These are phyloP conservation scores for Blumeriella jaapii DNA, from an alignment of 2,329 filamentous ascomycete species.

Conservation along the genomic window DNA sequence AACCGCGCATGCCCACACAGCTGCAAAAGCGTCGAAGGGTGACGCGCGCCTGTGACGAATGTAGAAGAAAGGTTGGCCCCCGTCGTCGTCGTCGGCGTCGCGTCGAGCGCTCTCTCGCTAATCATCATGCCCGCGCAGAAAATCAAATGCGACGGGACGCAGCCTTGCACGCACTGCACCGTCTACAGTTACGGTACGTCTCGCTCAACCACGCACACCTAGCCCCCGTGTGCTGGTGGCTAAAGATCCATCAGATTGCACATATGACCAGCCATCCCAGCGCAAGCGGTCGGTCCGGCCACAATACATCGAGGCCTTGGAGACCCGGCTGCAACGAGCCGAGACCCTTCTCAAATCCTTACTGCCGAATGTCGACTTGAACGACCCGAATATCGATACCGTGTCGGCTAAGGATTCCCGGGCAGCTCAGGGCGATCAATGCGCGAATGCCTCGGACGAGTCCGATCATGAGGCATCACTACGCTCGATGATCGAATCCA, in stretches of 20 bases:
- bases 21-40: constrained; percentile 69
- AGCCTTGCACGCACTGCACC: constrained; percentile 89
- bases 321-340: constrained; percentile 56
- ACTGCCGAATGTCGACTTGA: constrained; percentile 57
- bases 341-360: constrained; percentile 52
- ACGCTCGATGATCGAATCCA: constrained; percentile 89
- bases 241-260: constrained; percentile 44
- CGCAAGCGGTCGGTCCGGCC: constrained; percentile 59
- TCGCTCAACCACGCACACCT: no score
- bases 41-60: constrained; percentile 73
- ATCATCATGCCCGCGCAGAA: constrained; percentile 34
- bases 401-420: constrained; percentile 37
- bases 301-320: constrained; percentile 62
- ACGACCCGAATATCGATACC: constrained; percentile 76
- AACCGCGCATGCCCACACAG: constrained; percentile 30
- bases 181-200: constrained; percentile 91
- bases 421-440: constrained; percentile 4
- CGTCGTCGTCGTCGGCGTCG: neutral
- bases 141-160: constrained; percentile 79
- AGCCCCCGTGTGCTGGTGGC: neutral
- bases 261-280: constrained; percentile 70
- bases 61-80: constrained; percentile 49
- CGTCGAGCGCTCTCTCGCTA: neutral
- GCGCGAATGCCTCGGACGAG: constrained; percentile 6
- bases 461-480: constrained; percentile 58